A percentile compares a stretch with the other conserved stretches of the same genome.
phyloP scores from a whole-genome alignment of 1,139 yeast species.

The Zygosaccharomyces sapae region DNA sequence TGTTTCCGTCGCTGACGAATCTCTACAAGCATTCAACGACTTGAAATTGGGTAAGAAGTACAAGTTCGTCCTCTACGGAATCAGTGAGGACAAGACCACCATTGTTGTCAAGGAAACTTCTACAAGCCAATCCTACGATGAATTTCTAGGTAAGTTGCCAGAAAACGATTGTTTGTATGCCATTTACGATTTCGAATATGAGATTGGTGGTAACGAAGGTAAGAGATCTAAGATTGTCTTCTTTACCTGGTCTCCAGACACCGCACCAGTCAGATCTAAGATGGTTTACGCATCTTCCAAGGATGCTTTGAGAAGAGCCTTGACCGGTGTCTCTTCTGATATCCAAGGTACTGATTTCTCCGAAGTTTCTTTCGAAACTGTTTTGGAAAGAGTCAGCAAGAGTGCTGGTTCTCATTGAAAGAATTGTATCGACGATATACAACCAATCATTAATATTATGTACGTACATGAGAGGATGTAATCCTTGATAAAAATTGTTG shows the following conservation, averaged over 20 bases:
- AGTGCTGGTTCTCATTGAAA: constrained; percentile 62
- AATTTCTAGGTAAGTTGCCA: constrained; percentile 80
- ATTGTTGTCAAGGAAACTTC: constrained; percentile 88
- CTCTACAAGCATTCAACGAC: constrained; percentile 88
- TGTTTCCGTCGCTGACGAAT: constrained; percentile 94
- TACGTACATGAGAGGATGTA: constrained; percentile 3
- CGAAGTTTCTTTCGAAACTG: constrained; percentile 91
- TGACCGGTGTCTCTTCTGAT: constrained; percentile 90
- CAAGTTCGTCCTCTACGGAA: constrained; percentile 75
- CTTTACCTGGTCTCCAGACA: constrained; percentile 97
- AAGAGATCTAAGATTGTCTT: constrained; percentile 92
- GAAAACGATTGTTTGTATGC: constrained; percentile 97
- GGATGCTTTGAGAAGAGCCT: constrained; percentile 95
- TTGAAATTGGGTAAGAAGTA: constrained; percentile 89
- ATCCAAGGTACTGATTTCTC: constrained; percentile 97
- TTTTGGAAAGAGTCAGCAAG: constrained; percentile 83
- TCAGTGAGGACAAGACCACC: constrained; percentile 82
- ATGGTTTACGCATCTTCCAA: constrained; percentile 98
- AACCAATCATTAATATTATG: not conserved
- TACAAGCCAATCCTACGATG: constrained; percentile 67
- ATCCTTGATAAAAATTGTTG: constrained; percentile 3
- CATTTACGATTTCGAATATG: constrained; percentile 93
- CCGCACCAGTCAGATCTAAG: constrained; percentile 89
- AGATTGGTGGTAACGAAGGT: constrained; percentile 85
- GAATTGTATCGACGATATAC: not conserved